Conservation (phyloP, 2,329 filamentous ascomycete genomes). For the Claviceps pazoutovae region DNA sequence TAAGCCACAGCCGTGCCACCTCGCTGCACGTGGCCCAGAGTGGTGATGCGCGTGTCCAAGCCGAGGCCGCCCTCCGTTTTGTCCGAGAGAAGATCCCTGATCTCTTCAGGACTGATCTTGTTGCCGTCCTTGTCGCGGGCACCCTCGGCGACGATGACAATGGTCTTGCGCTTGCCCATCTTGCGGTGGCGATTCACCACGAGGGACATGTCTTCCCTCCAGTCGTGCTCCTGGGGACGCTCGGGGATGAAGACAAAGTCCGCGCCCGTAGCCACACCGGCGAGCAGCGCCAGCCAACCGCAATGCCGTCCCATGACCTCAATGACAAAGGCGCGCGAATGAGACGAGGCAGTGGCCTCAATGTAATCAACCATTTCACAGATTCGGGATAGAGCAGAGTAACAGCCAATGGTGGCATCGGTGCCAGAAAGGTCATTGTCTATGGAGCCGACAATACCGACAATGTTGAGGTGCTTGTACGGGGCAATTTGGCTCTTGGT, state of each 20-base stretch:
- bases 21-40: slow-evolving; percentile 91
- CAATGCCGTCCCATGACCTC: slow-evolving; percentile 98
- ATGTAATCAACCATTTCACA: slow-evolving; percentile 96
- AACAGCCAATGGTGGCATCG: slow-evolving; percentile 93
- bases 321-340: slow-evolving; percentile 92
- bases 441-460: slow-evolving; percentile 90
- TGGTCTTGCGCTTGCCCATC: slow-evolving; percentile 90
- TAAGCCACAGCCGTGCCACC: slow-evolving; percentile 87
- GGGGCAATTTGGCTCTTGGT: slow-evolving; percentile 56
- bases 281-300: slow-evolving; percentile 93
- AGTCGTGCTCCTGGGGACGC: slow-evolving; percentile 74
- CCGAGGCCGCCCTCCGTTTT: slow-evolving; percentile 50
- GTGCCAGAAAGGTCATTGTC: slow-evolving; percentile 97
- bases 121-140: slow-evolving; percentile 73
- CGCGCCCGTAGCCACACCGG: slow-evolving; percentile 84
- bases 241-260: slow-evolving; percentile 97
- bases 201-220: slow-evolving; percentile 76
- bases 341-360: slow-evolving; percentile 85
- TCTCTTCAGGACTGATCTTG: slow-evolving; percentile 66
- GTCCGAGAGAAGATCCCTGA: slow-evolving; percentile 79
- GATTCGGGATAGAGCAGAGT: slow-evolving; percentile 83
- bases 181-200: slow-evolving; percentile 71
- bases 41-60: slow-evolving; percentile 87
- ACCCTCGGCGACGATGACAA: slow-evolving; percentile 94
- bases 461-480: slow-evolving; percentile 84